phyloP scores from a whole-genome alignment of 2,329 filamentous ascomycete genomes.

The Ascocoryne sarcoides region DNA sequence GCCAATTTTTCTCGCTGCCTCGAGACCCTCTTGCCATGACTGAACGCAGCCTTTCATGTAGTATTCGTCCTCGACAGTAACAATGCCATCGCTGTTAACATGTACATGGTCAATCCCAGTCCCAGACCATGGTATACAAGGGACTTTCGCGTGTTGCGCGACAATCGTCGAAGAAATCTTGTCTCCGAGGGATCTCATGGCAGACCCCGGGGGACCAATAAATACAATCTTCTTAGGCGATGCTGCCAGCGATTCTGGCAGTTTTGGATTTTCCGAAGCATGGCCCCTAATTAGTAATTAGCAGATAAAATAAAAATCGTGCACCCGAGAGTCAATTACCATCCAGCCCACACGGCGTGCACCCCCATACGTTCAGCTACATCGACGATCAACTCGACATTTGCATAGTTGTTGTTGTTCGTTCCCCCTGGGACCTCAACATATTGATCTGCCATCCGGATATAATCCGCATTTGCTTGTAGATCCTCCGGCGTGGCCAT shows the following conservation, averaged over 20 bases:
- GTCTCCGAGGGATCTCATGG: constrained; percentile 98
- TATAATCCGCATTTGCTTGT: constrained; percentile 96
- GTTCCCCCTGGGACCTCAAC: constrained; percentile 97
- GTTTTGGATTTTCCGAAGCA: constrained; percentile 95
- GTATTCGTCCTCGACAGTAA: constrained; percentile 78
- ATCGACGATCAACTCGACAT: constrained; percentile 98
- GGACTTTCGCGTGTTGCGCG: constrained; percentile 90
- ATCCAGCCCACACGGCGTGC: constrained; percentile 97
- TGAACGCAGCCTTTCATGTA: constrained; percentile 88
- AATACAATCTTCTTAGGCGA: constrained; percentile 99
- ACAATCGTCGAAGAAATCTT: constrained; percentile 99
- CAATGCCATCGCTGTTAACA: constrained; percentile 74
- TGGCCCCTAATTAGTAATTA: constrained; percentile 59
- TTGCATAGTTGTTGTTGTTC: constrained; percentile 99
- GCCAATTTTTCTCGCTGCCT: constrained; percentile 80
- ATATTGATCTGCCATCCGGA: constrained; percentile 98
- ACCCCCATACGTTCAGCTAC: constrained; percentile 97
- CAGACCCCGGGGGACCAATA: constrained; percentile 93
- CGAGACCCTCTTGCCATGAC: constrained; percentile 81
- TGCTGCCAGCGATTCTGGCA: constrained; percentile 90
- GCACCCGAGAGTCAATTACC: constrained; percentile 43
- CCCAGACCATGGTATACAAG: constrained; percentile 99
- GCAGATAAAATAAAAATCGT: not conserved
- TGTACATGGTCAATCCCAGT: constrained; percentile 77
- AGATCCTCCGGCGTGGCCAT: constrained; percentile 99